These are phyloP conservation scores for Mycena sp. DNA, from an alignment of 1,284 basidiomycete genomes.

Conservation along the genomic window DNA sequence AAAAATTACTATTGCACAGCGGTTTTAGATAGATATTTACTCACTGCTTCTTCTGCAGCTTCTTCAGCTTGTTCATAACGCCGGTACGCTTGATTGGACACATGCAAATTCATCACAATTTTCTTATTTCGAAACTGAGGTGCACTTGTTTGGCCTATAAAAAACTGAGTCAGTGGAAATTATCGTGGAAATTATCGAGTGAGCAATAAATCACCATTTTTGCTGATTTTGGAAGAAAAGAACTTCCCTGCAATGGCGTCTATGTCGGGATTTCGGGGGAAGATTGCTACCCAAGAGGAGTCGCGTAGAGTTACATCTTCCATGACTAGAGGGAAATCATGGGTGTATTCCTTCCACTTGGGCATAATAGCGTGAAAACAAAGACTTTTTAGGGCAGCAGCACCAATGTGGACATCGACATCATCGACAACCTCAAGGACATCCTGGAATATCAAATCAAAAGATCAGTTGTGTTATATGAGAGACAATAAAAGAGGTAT, in stretches of 20 bases:
- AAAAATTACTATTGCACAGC: no score
- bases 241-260: slow-evolving; percentile 7
- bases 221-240: background rate
- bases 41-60: no score
- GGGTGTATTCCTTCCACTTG: background rate
- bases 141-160: background rate
- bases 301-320: background rate
- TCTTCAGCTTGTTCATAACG: no score
- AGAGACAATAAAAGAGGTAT: background rate
- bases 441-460: slow-evolving; percentile 4
- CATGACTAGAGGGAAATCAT: background rate
- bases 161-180: no score
- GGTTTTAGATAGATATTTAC: no score
- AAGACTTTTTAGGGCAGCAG: slow-evolving; percentile 21
- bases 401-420: slow-evolving; percentile 33
- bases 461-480: no score
- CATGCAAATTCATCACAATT: background rate
- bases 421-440: slow-evolving; percentile 26
- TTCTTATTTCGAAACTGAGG: slow-evolving; percentile 26
- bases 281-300: slow-evolving; percentile 16
- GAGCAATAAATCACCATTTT: background rate
- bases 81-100: no score
- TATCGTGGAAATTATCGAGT: no score
- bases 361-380: background rate
- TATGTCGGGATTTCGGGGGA: slow-evolving; percentile 14